Evolutionary conservation across 2,329 filamentous ascomycete genomes (phyloP), one percentile per base, ranked within the genome.

Genomic region (Fusarium nurragi): DNA sequence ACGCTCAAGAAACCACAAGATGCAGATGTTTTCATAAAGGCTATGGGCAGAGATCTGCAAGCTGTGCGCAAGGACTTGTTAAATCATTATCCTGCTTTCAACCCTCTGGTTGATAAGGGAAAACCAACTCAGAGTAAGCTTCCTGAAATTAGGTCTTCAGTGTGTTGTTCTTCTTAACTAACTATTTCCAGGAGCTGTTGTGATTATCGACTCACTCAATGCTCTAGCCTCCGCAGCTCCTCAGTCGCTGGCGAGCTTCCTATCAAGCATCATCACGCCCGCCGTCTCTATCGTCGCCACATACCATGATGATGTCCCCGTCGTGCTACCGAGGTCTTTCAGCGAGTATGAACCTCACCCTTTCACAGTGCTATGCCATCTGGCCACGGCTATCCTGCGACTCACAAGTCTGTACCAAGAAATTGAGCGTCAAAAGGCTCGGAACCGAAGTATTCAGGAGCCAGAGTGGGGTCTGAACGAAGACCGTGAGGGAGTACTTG

Each of bases 321-420:
- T 87, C 23, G 69, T 80, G 51, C 77, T 84, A 77, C 76, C 74
- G 26, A 77, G 55, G 32, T 73, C 75, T 9, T 77, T 75, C 49
- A 79, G 76, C 67, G 82, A 85, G 71, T 88, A 92, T 77, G 80
- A 86, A 18, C 92, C 93, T 1, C 79, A 87, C 25, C 88, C 93
- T 0, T 82, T 96, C 13, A 88, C 88, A 2, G 80, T 93, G 1
- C 82, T 98, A 21, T 86, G 84, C 41, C 96, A 96, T 77, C 88
- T 97, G 56, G 92, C 94, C n/a, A 99, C 95, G 5, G 90, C 93
- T 5, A 86, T 98, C 50, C 83, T 98, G 58, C 88, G 86, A 6
- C 82, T 91, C 0, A 88, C 90, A 36, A 91, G 88, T 14, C 84
- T 97, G 36, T 80, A 87, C 9, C 93, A 97, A 68, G 86, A 91